Evolutionary conservation across 441 rosid species (phyloP).

Genomic region (Bocquillonia castaneifolia): DNA sequence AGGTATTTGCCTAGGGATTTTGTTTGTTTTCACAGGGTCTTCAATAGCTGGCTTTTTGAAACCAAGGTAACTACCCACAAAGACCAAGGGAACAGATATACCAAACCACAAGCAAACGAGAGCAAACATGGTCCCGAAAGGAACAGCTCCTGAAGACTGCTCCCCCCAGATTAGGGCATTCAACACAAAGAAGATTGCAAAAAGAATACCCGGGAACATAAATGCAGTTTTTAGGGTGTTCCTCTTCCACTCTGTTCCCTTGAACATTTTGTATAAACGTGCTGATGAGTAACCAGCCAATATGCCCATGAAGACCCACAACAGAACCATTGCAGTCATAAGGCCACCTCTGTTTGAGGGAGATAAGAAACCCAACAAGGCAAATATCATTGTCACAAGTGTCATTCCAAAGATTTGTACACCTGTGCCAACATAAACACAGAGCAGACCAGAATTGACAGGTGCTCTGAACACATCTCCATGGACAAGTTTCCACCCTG

Average conservation of each 20-base stretch:
- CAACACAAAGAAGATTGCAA: slow-evolving; percentile 72
- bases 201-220: slow-evolving; percentile 88
- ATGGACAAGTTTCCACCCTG: slow-evolving; percentile 97
- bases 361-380: slow-evolving; percentile 81
- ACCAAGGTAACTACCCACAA: slow-evolving; percentile 90
- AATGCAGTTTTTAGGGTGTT: slow-evolving; percentile 82
- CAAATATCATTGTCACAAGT: slow-evolving; percentile 95
- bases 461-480: slow-evolving; percentile 95
- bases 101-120: slow-evolving; percentile 95
- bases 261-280: slow-evolving; percentile 82
- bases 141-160: slow-evolving; percentile 90
- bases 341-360: slow-evolving; percentile 98
- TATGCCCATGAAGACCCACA: slow-evolving; percentile 97
- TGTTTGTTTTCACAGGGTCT: slow-evolving; percentile 88
- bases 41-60: slow-evolving; percentile 89
- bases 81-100: slow-evolving; percentile 88
- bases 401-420: slow-evolving; percentile 89
- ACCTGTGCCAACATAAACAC: slow-evolving; percentile 90
- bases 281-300: slow-evolving; percentile 90
- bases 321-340: slow-evolving; percentile 95
- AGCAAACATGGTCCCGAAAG: slow-evolving; percentile 94
- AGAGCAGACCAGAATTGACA: slow-evolving; percentile 61
- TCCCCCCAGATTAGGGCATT: slow-evolving; percentile 89
- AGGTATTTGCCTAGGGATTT: slow-evolving; percentile 85
- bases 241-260: slow-evolving; percentile 91